Percentiles rank a stretch among this genome's conserved stretches.
phyloP scores from a whole-genome alignment of 83 land plant species.

The Picea abies region DNA sequence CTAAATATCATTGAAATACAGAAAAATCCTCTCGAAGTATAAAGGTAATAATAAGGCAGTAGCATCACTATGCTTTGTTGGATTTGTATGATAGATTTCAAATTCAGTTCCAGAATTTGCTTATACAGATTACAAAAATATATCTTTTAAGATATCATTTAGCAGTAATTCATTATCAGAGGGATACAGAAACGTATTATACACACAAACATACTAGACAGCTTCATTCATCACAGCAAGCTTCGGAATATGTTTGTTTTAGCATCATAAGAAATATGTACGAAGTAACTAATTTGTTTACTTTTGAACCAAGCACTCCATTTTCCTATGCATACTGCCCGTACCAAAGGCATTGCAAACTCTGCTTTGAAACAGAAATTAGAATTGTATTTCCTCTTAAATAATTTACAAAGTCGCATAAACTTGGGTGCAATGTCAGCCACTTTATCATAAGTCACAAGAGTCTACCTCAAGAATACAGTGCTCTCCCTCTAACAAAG shows the following conservation, averaged over 20 bases:
- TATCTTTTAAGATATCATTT: too few relatives aligned
- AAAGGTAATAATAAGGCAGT: too few relatives aligned
- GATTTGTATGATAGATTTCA: too few relatives aligned
- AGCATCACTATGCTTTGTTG: too few relatives aligned
- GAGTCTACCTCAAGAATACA: background rate
- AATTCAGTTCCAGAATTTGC: too few relatives aligned
- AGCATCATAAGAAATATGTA: background rate
- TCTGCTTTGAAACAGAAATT: background rate
- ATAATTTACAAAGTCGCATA: slow-evolving; percentile 1
- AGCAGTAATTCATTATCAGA: too few relatives aligned
- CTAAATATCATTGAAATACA: too few relatives aligned
- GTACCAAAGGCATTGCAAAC: background rate
- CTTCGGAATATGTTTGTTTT: background rate
- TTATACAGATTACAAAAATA: too few relatives aligned
- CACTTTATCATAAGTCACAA: background rate
- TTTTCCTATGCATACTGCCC: background rate
- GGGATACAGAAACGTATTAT: too few relatives aligned
- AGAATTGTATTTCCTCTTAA: background rate
- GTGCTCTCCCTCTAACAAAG: background rate
- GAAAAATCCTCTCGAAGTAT: too few relatives aligned
- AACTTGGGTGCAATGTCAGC: background rate
- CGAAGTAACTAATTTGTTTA: background rate
- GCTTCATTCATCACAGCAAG: background rate
- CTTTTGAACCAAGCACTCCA: background rate
- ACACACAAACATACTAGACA: background rate